Percentiles rank a stretch among this genome's conserved stretches.
These are phyloP conservation scores for Gossypium aridum DNA, from an alignment of 441 rosid genomes.

Conservation along the genomic window DNA sequence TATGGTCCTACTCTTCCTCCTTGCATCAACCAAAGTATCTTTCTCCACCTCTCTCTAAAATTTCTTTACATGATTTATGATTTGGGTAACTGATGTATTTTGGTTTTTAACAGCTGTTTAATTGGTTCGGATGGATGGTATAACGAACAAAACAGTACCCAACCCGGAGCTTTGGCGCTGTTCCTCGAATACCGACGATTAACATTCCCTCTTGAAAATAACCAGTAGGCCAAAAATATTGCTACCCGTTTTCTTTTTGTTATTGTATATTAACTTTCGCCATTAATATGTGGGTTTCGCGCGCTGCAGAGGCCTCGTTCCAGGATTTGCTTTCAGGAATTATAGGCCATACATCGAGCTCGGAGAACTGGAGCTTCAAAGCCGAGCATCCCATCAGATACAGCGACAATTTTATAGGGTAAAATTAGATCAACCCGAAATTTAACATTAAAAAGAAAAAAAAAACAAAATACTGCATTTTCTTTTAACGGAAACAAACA, in stretches of 20 bases:
- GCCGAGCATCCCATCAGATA: slow-evolving; percentile 27
- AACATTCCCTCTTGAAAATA: slow-evolving; percentile 29
- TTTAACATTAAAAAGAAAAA: background rate
- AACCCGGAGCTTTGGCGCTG: slow-evolving; percentile 32
- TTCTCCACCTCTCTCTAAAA: background rate
- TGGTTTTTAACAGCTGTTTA: slow-evolving; percentile 32
- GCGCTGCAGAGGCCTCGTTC: slow-evolving; percentile 34
- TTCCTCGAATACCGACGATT: slow-evolving; percentile 43
- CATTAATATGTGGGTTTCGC: background rate
- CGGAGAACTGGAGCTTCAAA: slow-evolving; percentile 31
- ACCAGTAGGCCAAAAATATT: background rate
- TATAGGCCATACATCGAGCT: slow-evolving; percentile 46
- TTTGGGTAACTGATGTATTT: background rate
- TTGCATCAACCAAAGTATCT: slow-evolving; percentile 49
- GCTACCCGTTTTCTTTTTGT: background rate
- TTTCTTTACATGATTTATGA: background rate
- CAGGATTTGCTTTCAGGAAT: slow-evolving; percentile 60
- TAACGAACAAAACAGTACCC: slow-evolving; percentile 31
- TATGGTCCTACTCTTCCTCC: slow-evolving; percentile 60
- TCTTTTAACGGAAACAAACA: background rate
- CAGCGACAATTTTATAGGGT: slow-evolving; percentile 73
- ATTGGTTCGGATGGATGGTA: slow-evolving; percentile 44
- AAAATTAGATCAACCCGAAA: slow-evolving; percentile 5
- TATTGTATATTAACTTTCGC: background rate
- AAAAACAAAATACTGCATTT: background rate